These are phyloP conservation scores for Pichia ethanolica DNA, from an alignment of 805 yeast species.

Conservation along the genomic window DNA sequence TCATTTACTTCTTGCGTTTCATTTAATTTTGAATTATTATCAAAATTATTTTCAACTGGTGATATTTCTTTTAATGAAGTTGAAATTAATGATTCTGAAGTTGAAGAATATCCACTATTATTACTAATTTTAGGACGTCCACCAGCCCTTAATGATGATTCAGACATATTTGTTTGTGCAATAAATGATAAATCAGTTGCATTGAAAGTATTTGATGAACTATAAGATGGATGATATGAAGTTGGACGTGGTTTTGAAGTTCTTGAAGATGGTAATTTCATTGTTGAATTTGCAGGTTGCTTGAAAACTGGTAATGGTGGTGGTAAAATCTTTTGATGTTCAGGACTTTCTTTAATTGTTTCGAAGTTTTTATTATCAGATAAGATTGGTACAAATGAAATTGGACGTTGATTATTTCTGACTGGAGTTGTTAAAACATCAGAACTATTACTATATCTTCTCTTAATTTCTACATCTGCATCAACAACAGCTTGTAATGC, in stretches of 20 bases:
- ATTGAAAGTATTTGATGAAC: slow-evolving; percentile 21
- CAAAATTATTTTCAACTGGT: slow-evolving; percentile 12
- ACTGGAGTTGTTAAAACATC: slow-evolving; percentile 14
- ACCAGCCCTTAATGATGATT: slow-evolving; percentile 13
- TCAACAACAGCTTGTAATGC: slow-evolving; percentile 71
- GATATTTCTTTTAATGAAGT: slow-evolving; percentile 23
- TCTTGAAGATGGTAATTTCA: slow-evolving; percentile 29
- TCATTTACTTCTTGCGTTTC: not conserved
- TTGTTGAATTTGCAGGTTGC: slow-evolving; percentile 19
- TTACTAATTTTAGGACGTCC: slow-evolving; percentile 1
- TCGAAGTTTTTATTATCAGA: slow-evolving; percentile 26
- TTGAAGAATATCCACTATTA: slow-evolving; percentile 11
- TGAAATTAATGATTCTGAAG: slow-evolving; percentile 16
- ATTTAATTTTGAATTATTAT: slow-evolving; percentile 17
- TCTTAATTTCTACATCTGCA: slow-evolving; percentile 38
- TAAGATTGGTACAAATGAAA: slow-evolving; percentile 22
- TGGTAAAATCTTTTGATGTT: slow-evolving; percentile 17
- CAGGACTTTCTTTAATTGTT: slow-evolving; percentile 42
- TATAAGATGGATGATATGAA: slow-evolving; percentile 67
- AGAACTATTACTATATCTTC: slow-evolving; percentile 26
- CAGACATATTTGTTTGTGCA: slow-evolving; percentile 20
- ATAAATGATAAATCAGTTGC: slow-evolving; percentile 25
- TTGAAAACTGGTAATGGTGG: slow-evolving; percentile 21
- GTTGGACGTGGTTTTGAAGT: slow-evolving; percentile 72
- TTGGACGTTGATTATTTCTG: slow-evolving; percentile 27